Base-by-base conservation (phyloP, 2,329 filamentous ascomycete species). In the Alternaria longipes region DNA sequence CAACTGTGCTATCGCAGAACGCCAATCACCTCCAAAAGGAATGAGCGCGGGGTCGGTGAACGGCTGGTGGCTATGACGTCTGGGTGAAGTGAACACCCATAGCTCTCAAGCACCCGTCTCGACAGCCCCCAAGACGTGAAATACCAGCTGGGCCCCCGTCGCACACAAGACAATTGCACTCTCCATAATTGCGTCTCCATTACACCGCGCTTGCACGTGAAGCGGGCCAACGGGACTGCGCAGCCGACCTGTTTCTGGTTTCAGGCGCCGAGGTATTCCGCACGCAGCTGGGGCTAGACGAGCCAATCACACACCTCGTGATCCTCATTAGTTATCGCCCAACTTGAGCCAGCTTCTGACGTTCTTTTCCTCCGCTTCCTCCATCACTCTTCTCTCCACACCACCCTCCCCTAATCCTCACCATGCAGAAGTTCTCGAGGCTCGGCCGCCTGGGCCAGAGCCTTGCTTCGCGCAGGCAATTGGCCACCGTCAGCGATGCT, bases 401-500 rank as follows among this genome's bases (percentile, higher is more conserved):
- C 75, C 74, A 75, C 71, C 74, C 74, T 74, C 70, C 70, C 68
- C 70, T 74, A 62, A 70, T 71, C 67, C 65, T 65, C 70, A 88
- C 74, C 79, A 91, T 91, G 89, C 84, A 91, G 84, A 89, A 87
- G 76, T 87, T 89, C 79, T 86, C 89, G 84, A 89, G 90, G 84
- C 83, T 90, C 81, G 84, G 90, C 84, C 88, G 87, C 75, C 79
- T 86, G 74, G 85, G 87, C 84, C 87, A 86, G 83, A 83, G 84
- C 82, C 86, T 89, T 82, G 83, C 81, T 82, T 89, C 86, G 81
- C 89, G 80, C 72, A 81, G 83, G 74, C 78, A 79, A 81, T 89
- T 97, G 85, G 94, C 94, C 68, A 96, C 94, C 74, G 91, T 93
- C 78, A 87, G 89, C 75, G 92, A 97, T 83, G 89, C 89, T 78